phyloP scores from a whole-genome alignment of 2,329 filamentous ascomycete species.

The Diaporthe ampelina region DNA sequence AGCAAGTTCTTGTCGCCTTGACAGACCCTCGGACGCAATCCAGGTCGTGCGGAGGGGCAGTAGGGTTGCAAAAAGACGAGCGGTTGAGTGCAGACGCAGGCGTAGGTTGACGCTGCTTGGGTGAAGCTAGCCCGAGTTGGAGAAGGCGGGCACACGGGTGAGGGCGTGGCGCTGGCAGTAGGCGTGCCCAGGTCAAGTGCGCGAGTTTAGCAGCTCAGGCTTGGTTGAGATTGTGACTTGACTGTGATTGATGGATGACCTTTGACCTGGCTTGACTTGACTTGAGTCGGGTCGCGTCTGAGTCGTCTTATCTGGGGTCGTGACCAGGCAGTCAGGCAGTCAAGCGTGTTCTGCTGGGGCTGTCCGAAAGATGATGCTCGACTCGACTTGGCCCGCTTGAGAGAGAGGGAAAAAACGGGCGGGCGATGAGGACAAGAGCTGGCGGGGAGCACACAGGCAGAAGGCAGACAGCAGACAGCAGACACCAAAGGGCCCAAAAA shows the following conservation, averaged over 20 bases:
- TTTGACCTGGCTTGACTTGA: neutral
- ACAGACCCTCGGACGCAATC: constrained; percentile 2
- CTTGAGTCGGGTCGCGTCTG: constrained; percentile 1
- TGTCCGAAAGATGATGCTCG: neutral
- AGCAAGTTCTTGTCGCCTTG: neutral
- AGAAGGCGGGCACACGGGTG: constrained; percentile 13
- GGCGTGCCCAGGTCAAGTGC: constrained; percentile 16
- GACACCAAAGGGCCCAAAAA: neutral
- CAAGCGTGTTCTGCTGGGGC: neutral
- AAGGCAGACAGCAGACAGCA: neutral
- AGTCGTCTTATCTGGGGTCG: neutral
- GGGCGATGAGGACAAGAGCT: neutral
- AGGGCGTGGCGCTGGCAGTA: neutral
- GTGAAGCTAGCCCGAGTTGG: constrained; percentile 27
- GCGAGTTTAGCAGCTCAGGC: neutral
- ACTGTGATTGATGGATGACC: neutral
- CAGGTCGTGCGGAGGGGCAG: constrained; percentile 17
- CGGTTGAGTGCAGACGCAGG: constrained; percentile 5
- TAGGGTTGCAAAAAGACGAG: constrained; percentile 5
- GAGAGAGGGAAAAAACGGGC: too few species aligned
- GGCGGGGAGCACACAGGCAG: neutral
- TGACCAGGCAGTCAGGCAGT: neutral
- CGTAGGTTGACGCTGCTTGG: constrained; percentile 12
- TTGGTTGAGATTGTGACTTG: constrained; percentile 9
- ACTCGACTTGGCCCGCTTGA: too few species aligned